Percentiles rank a stretch among this genome's conserved stretches.
These are phyloP conservation scores for Verbascum thapsus DNA, from an alignment of 257 asterid genomes.

Conservation along the genomic window DNA sequence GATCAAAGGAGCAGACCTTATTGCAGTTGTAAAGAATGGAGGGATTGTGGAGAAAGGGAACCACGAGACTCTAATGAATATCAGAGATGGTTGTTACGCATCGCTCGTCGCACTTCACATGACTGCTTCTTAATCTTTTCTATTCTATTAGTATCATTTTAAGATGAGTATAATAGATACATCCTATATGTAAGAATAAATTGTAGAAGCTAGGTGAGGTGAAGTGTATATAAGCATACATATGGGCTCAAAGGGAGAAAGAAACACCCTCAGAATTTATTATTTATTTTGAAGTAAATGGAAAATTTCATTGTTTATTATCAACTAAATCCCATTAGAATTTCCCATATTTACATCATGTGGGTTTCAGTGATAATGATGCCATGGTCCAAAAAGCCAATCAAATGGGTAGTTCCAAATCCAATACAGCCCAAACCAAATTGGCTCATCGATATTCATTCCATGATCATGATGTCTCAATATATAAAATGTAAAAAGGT, in stretches of 20 bases:
- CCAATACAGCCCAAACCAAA: no score
- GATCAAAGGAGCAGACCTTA: conserved; percentile 56
- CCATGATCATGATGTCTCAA: no score
- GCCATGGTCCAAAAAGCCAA: no score
- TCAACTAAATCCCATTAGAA: neutral
- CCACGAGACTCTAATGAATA: conserved; percentile 47
- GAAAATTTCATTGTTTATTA: neutral
- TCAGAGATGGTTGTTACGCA: conserved; percentile 54
- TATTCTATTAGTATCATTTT: no score
- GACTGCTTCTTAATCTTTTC: conserved; percentile 18
- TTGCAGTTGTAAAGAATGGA: conserved; percentile 65
- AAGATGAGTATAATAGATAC: no score
- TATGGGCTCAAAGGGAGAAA: conserved; percentile 3
- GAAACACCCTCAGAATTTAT: neutral
- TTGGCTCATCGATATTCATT: no score
- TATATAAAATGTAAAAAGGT: no score
- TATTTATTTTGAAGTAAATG: neutral
- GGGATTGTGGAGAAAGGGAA: conserved; percentile 59
- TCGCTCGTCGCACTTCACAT: conserved; percentile 60
- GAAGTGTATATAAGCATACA: conserved; percentile 6
- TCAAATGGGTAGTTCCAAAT: no score
- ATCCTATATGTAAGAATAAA: conserved; percentile 9
- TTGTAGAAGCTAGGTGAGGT: neutral
- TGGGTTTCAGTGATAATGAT: no score
- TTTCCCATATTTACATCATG: no score